Percentiles rank a stretch among this genome's conserved stretches.
These are phyloP conservation scores for Lanmaoa rubissima DNA, from an alignment of 768 basidiomycete species.

Conservation along the genomic window DNA sequence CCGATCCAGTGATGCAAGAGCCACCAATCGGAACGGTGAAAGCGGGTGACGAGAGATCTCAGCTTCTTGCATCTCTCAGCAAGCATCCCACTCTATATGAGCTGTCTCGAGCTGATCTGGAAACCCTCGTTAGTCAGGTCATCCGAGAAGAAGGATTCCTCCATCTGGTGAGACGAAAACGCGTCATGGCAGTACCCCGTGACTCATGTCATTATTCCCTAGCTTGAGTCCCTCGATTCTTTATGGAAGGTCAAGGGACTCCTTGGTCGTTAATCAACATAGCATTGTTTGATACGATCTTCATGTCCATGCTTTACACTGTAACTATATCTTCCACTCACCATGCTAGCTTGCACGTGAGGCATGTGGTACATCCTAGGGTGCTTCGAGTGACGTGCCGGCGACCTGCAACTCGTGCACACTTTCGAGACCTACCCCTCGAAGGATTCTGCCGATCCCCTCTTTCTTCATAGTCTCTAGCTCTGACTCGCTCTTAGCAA, in stretches of 20 bases:
- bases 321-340: neutral
- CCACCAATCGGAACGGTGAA: constrained; percentile 4
- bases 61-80: constrained; percentile 40
- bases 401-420: constrained; percentile 65
- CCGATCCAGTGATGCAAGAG: constrained; percentile 2
- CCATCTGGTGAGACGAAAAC: constrained; percentile 53
- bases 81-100: constrained; percentile 51
- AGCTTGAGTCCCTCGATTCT: constrained; percentile 54
- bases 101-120: constrained; percentile 50
- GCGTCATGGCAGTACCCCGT: neutral
- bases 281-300: neutral
- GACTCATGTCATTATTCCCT: constrained; percentile 15
- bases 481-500: constrained; percentile 82
- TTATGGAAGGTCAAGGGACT: constrained; percentile 52
- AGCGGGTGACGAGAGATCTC: constrained; percentile 9
- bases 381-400: constrained; percentile 42
- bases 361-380: constrained; percentile 15
- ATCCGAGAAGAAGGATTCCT: constrained; percentile 76
- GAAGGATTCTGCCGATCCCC: constrained; percentile 60
- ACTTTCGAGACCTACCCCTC: constrained; percentile 61
- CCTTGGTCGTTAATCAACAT: constrained; percentile 22
- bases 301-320: constrained; percentile 1
- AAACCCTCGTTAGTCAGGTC: constrained; percentile 56
- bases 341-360: neutral
- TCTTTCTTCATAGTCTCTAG: constrained; percentile 64